Evolutionary conservation across 148 eudicot genomes (phyloP).

Genomic region (Nyssa sinensis): DNA sequence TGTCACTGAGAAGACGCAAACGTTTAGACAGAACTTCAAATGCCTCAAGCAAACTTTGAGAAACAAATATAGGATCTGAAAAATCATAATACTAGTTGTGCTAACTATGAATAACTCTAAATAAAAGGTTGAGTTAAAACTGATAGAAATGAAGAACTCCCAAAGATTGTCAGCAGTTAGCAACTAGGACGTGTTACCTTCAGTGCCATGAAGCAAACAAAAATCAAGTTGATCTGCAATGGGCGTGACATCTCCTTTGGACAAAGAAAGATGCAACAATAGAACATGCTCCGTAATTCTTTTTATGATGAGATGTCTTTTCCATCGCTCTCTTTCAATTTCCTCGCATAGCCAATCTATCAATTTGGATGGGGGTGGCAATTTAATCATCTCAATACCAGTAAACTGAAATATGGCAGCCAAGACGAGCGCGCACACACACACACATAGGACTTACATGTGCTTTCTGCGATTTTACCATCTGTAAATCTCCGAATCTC

Average conservation of each 20-base stretch:
- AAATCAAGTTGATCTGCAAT: conserved; percentile 91
- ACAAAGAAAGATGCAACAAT: conserved; percentile 67
- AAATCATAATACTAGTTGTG: not conserved
- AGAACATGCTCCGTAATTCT: conserved; percentile 69
- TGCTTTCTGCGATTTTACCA: conserved; percentile 83
- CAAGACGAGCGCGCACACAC: not conserved
- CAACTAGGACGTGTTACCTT: conserved; percentile 42
- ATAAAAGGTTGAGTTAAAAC: not conserved
- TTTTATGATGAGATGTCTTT: conserved; percentile 74
- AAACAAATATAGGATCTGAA: conserved; percentile 72
- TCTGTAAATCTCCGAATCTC: conserved; percentile 75
- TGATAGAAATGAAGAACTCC: not conserved
- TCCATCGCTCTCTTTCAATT: conserved; percentile 37
- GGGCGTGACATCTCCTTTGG: conserved; percentile 45
- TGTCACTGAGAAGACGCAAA: conserved; percentile 70
- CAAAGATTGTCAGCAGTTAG: not conserved
- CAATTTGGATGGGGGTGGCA: conserved; percentile 11
- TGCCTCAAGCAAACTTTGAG: conserved; percentile 55
- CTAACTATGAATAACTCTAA: not conserved
- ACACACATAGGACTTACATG: conserved; percentile 43
- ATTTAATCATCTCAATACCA: conserved; percentile 13
- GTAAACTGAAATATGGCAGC: conserved; percentile 4
- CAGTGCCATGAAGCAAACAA: conserved; percentile 51
- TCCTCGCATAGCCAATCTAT: conserved; percentile 72
- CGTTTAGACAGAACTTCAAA: conserved; percentile 64